phyloP scores from a whole-genome alignment of 306 rosid species.

The Gastrolobium villosum region DNA sequence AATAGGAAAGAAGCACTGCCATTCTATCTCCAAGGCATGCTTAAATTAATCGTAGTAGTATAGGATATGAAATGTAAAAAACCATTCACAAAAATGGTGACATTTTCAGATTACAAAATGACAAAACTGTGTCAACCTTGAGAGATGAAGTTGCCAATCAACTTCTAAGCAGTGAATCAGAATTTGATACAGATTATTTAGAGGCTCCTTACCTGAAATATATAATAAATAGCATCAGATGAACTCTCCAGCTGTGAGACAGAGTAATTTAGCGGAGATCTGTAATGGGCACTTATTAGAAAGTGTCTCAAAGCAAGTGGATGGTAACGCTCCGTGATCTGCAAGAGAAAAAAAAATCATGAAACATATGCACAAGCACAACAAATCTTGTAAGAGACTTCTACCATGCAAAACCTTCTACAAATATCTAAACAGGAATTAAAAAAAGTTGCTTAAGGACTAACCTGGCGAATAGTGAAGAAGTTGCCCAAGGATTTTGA shows the following conservation, averaged over 20 bases:
- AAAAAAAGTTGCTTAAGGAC: constrained; percentile 18
- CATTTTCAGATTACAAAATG: constrained; percentile 6
- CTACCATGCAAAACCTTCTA: constrained; percentile 34
- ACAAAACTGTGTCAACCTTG: constrained; percentile 27
- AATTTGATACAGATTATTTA: constrained; percentile 43
- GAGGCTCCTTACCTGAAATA: constrained; percentile 72
- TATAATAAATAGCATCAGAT: constrained; percentile 86
- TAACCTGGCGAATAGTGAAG: constrained; percentile 96
- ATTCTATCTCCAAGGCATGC: constrained; percentile 30
- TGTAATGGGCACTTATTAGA: constrained; percentile 84
- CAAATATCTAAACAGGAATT: constrained; percentile 1
- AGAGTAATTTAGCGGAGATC: constrained; percentile 86
- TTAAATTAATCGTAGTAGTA: neutral
- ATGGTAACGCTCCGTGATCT: constrained; percentile 85
- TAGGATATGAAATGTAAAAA: neutral
- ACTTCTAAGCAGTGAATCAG: constrained; percentile 30
- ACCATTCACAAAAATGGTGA: constrained; percentile 18
- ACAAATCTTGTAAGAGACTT: constrained; percentile 36
- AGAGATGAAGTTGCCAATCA: constrained; percentile 20
- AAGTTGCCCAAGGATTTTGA: constrained; percentile 95
- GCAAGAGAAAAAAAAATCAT: constrained; percentile 41
- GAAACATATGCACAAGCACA: constrained; percentile 28
- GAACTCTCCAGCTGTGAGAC: constrained; percentile 78
- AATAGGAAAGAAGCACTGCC: constrained; percentile 11
- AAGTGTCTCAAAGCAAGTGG: constrained; percentile 93